Conservation (phyloP, 1,284 basidiomycete genomes). For the Fistulinella staudtii region DNA sequence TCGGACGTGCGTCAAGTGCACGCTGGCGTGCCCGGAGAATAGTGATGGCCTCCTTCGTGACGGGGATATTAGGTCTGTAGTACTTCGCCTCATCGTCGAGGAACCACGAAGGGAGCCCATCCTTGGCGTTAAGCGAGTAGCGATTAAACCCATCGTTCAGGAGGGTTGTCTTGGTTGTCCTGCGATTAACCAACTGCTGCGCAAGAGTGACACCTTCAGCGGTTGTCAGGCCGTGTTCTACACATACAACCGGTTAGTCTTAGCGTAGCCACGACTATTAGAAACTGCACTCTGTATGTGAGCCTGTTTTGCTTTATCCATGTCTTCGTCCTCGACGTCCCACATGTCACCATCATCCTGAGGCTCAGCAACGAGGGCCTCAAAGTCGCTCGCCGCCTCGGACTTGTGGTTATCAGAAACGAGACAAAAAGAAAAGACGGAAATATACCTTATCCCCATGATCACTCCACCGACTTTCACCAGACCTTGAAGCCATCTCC, state of each 20-base stretch:
- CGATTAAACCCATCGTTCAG: constrained; percentile 97
- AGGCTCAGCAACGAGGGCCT: constrained; percentile 32
- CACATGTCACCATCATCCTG: constrained; percentile 68
- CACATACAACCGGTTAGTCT: constrained; percentile 5
- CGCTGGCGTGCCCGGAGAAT: constrained; percentile 88
- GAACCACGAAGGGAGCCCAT: constrained; percentile 94
- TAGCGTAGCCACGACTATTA: constrained; percentile 1
- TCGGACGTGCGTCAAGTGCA: constrained; percentile 93
- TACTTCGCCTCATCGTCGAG: constrained; percentile 93
- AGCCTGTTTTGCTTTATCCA: constrained; percentile 70
- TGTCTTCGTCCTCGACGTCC: constrained; percentile 78
- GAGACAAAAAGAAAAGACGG: background rate
- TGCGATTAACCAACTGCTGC: constrained; percentile 87
- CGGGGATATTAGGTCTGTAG: constrained; percentile 93
- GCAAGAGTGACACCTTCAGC: constrained; percentile 93
- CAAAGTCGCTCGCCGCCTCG: constrained; percentile 20
- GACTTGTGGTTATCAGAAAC: constrained; percentile 22
- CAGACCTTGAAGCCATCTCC: constrained; percentile 16
- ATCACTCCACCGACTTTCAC: constrained; percentile 26
- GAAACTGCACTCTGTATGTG: constrained; percentile 64
- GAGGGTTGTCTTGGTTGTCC: constrained; percentile 85
- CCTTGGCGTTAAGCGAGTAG: constrained; percentile 87
- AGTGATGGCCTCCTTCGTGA: constrained; percentile 93
- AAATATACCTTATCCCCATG: constrained; percentile 35
- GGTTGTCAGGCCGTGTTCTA: constrained; percentile 85